A percentile compares a stretch with the other conserved stretches of the same genome.
Conservation (phyloP, 106 monocot species). For the Dioscorea alata region DNA sequence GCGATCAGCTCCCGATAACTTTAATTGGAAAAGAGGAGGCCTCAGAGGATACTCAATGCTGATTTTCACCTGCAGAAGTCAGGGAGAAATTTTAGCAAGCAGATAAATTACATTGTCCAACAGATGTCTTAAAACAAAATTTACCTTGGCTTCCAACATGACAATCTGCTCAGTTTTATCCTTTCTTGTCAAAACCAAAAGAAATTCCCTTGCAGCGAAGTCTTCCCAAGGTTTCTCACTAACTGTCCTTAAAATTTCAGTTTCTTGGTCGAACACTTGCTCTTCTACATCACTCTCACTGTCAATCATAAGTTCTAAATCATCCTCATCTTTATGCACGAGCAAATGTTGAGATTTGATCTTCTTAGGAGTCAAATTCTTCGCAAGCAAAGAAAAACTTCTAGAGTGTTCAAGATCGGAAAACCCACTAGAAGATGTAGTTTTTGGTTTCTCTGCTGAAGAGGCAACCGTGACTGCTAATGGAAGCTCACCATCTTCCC, state of each 20-base stretch:
- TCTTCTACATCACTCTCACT: constrained; percentile 74
- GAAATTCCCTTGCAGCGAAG: constrained; percentile 44
- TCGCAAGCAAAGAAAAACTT: constrained; percentile 70
- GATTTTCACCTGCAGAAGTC: constrained; percentile 58
- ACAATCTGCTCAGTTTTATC: constrained; percentile 21
- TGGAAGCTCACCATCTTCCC: constrained; percentile 96
- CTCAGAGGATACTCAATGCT: constrained; percentile 89
- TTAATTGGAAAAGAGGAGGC: constrained; percentile 64
- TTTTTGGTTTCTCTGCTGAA: constrained; percentile 17
- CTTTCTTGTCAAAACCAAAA: constrained; percentile 42
- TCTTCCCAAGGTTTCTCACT: constrained; percentile 54
- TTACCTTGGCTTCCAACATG: constrained; percentile 83
- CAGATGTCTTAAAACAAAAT: too few relatives aligned
- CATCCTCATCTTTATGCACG: constrained; percentile 42
- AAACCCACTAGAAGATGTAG: constrained; percentile 13
- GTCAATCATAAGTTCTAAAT: constrained; percentile 59
- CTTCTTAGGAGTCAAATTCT: constrained; percentile 56
- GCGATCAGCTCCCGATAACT: constrained; percentile 20
- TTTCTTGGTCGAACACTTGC: constrained; percentile 21
- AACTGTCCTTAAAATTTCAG: constrained; percentile 16
- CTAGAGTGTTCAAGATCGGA: constrained; percentile 44
- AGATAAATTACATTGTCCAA: too few relatives aligned
- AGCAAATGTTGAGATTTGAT: constrained; percentile 23
- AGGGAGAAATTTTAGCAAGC: neutral
- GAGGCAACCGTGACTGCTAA: constrained; percentile 13